phyloP scores from a whole-genome alignment of 2,329 filamentous ascomycete species.

The Blastomyces silverae region DNA sequence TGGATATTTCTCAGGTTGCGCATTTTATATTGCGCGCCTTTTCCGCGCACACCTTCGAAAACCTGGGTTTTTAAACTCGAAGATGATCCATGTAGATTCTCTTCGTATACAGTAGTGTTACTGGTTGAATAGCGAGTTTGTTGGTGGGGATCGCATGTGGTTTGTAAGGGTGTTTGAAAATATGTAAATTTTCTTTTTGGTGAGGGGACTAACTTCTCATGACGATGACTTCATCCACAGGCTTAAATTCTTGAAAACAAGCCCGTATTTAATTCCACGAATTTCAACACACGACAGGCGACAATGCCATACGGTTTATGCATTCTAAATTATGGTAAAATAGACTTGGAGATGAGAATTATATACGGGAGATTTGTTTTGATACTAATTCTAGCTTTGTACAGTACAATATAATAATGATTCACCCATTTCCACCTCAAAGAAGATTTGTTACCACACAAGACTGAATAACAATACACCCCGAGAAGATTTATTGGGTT shows the following conservation, averaged over 20 bases:
- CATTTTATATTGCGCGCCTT: conserved; percentile 48
- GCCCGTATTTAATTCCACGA: conserved; percentile 10
- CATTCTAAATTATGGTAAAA: neutral
- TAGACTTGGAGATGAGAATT: neutral
- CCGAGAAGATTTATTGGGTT: conserved; percentile 41
- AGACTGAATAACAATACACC: conserved; percentile 2
- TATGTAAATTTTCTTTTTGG: conserved; percentile 22
- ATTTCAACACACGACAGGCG: neutral
- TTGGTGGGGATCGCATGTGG: conserved; percentile 6
- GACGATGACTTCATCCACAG: conserved; percentile 40
- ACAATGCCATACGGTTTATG: neutral
- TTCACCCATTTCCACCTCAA: neutral
- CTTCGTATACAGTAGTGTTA: conserved; percentile 1
- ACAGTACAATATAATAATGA: conserved; percentile 21
- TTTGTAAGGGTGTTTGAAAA: neutral
- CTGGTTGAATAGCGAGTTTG: conserved; percentile 15
- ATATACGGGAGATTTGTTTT: conserved; percentile 5
- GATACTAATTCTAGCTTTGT: conserved; percentile 33
- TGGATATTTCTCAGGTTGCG: conserved; percentile 78
- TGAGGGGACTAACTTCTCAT: conserved; percentile 24
- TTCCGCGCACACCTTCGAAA: neutral
- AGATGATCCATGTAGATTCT: conserved; percentile 6
- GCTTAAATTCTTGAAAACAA: conserved; percentile 24
- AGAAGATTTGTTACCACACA: neutral
- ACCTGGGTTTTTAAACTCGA: neutral